phyloP scores from a whole-genome alignment of 495 filamentous ascomycete genomes.

The Lineolata rhizophorae region DNA sequence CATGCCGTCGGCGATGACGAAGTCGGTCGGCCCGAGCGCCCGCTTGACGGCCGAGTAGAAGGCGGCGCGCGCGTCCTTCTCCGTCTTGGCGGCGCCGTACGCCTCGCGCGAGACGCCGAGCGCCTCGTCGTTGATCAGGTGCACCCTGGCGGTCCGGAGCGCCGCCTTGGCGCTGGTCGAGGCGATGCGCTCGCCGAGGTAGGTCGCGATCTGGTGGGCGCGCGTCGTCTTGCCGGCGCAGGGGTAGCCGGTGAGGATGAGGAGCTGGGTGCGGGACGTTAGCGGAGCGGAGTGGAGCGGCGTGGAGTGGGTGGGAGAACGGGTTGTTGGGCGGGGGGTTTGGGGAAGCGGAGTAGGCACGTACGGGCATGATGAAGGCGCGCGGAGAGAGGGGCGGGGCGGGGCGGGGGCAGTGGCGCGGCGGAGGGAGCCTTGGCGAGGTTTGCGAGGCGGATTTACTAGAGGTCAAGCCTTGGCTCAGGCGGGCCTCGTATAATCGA shows the following conservation, averaged over 20 bases:
- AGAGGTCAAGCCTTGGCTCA: no score
- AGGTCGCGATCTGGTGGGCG: slow-evolving; percentile 49
- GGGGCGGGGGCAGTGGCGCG: no score
- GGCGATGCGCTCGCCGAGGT: slow-evolving; percentile 23
- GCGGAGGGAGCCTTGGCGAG: no score
- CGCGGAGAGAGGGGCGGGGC: no score
- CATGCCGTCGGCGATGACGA: slow-evolving; percentile 74
- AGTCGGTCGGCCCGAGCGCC: slow-evolving; percentile 48
- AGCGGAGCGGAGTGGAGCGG: neutral
- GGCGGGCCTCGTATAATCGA: no score
- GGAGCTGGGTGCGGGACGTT: slow-evolving; percentile 35
- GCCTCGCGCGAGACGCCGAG: slow-evolving; percentile 37
- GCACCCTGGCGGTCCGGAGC: slow-evolving; percentile 25
- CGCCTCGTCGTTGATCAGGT: slow-evolving; percentile 43
- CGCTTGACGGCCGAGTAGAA: slow-evolving; percentile 74
- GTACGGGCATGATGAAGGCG: no score
- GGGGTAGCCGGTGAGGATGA: slow-evolving; percentile 81
- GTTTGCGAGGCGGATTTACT: no score
- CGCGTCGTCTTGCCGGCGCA: slow-evolving; percentile 84
- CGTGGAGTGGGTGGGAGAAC: neutral
- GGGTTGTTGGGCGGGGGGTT: no score
- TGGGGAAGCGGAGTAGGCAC: neutral
- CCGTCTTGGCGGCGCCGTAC: slow-evolving; percentile 46
- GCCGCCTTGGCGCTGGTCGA: neutral
- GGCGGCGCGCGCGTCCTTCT: slow-evolving; percentile 83